A percentile compares a stretch with the other conserved stretches of the same genome.
Evolutionary conservation across 2,329 filamentous ascomycete species (phyloP).

Genomic region (Penicillium polonicum): DNA sequence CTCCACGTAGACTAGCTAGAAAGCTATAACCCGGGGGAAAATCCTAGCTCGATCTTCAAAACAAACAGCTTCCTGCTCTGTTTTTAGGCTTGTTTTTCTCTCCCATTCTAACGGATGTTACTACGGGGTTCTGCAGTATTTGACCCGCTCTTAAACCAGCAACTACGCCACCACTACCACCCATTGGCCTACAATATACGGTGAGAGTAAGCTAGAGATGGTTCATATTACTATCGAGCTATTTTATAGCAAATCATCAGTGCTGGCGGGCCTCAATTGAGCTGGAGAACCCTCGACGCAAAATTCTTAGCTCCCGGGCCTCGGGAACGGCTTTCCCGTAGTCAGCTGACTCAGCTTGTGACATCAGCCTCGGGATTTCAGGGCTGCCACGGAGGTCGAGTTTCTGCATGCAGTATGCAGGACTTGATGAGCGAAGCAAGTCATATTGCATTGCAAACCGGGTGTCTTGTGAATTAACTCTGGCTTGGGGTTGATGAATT

Average conservation of each 20-base stretch:
- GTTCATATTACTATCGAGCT: background rate
- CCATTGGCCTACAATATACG: conserved; percentile 15
- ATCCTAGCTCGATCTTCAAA: background rate
- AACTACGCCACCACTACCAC: conserved; percentile 5
- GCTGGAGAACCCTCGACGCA: conserved; percentile 14
- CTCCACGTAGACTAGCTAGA: conserved; percentile 8
- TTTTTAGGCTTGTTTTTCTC: background rate
- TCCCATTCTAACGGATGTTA: background rate
- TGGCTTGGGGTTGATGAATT: background rate
- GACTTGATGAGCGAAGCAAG: background rate
- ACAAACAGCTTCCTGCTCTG: background rate
- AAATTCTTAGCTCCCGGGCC: conserved; percentile 24
- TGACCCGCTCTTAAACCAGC: conserved; percentile 11
- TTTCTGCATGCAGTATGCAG: conserved; percentile 5
- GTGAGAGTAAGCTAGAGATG: background rate
- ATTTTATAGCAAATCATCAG: background rate
- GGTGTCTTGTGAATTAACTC: background rate
- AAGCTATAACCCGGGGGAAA: background rate
- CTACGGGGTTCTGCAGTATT: conserved; percentile 8
- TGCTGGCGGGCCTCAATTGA: conserved; percentile 1
- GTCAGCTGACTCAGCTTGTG: conserved; percentile 24
- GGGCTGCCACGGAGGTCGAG: background rate
- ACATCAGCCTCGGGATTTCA: conserved; percentile 10
- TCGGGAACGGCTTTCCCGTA: conserved; percentile 23
- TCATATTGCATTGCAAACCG: conserved; percentile 1